Conservation (phyloP, 2,329 filamentous ascomycete genomes). For the Blastomyces parvus region DNA sequence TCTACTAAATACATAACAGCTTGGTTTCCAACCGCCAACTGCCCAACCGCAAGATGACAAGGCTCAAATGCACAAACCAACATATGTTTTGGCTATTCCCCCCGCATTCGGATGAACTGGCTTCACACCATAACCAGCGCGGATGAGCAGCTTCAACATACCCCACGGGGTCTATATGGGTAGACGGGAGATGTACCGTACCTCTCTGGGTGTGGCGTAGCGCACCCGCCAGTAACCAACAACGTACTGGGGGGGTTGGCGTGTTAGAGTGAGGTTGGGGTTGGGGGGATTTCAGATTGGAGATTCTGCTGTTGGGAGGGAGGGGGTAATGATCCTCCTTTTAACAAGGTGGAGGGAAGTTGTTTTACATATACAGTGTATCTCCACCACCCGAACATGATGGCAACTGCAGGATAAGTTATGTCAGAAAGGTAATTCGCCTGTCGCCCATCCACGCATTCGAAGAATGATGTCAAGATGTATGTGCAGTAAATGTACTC, state of each 20-base stretch:
- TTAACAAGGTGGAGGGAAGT: too few species aligned
- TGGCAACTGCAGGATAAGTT: too few species aligned
- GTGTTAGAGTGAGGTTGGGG: neutral
- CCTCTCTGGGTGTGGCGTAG: neutral
- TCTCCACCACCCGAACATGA: too few species aligned
- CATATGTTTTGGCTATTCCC: neutral
- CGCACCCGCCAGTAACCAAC: neutral
- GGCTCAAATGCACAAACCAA: neutral
- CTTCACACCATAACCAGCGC: neutral
- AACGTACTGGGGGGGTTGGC: neutral
- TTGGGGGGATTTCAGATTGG: neutral
- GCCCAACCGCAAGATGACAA: too few species aligned
- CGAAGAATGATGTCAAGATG: too few species aligned
- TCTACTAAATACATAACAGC: too few species aligned
- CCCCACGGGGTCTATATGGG: neutral
- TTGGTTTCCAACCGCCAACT: too few species aligned
- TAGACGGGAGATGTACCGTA: neutral
- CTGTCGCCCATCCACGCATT: too few species aligned
- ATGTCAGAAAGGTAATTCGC: too few species aligned
- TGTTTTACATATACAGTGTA: too few species aligned
- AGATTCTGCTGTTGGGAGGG: neutral
- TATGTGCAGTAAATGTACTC: too few species aligned
- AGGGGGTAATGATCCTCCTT: neutral
- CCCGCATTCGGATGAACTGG: neutral
- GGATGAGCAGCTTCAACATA: neutral